A percentile compares a stretch with the other conserved stretches of the same genome.
phyloP scores from a whole-genome alignment of 2,329 filamentous ascomycete genomes.

The Trichoderma guizhouense region DNA sequence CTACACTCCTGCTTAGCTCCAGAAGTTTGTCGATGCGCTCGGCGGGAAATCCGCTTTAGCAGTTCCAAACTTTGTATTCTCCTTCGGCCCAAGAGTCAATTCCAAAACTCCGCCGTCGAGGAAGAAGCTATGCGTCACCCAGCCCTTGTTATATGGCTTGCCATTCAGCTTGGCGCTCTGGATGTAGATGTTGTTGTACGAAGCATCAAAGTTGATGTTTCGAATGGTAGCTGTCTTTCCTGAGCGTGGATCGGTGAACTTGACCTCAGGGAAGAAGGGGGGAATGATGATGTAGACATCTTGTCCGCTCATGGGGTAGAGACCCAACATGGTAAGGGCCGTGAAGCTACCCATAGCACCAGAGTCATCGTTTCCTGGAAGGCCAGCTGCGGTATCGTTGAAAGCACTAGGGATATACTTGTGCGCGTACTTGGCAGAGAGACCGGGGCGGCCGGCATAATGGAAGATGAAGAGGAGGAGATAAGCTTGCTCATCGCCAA shows the following conservation, averaged over 20 bases:
- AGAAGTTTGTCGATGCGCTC: constrained; percentile 26
- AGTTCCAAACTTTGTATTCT: constrained; percentile 38
- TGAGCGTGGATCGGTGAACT: constrained; percentile 29
- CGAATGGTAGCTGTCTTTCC: constrained; percentile 32
- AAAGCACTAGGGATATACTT: constrained; percentile 66
- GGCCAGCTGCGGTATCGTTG: constrained; percentile 60
- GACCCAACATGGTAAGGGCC: constrained; percentile 48
- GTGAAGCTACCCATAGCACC: constrained; percentile 54
- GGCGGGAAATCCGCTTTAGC: constrained; percentile 22
- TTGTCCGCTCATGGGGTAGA: constrained; percentile 54
- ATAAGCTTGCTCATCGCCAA: constrained; percentile 61
- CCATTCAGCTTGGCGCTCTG: constrained; percentile 58
- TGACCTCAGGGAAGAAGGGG: constrained; percentile 49
- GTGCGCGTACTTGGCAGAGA: constrained; percentile 53
- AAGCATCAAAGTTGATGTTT: constrained; percentile 37
- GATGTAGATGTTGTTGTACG: constrained; percentile 53
- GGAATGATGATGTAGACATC: constrained; percentile 51
- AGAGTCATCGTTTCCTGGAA: constrained; percentile 53
- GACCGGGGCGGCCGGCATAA: constrained; percentile 62
- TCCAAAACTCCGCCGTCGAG: constrained; percentile 55
- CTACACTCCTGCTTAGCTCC: background rate
- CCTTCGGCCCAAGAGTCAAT: constrained; percentile 48
- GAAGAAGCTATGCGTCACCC: constrained; percentile 61
- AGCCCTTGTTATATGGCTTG: constrained; percentile 52
- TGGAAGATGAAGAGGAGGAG: constrained; percentile 56